Conservation (phyloP, 2,329 filamentous ascomycete genomes). For the Arthroderma uncinatum region DNA sequence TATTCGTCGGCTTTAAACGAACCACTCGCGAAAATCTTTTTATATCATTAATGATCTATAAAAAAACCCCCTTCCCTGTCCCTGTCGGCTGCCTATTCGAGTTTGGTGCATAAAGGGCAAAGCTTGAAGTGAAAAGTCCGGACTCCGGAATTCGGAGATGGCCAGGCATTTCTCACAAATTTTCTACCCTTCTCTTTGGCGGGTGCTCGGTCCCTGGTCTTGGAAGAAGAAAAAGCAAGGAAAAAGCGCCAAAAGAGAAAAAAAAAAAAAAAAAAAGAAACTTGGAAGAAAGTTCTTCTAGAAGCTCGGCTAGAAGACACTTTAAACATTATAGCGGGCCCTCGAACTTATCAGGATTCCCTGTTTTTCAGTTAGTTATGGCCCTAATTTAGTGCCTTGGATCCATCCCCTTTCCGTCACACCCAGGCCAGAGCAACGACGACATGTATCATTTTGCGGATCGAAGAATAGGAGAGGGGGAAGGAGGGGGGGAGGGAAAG, state of each 20-base stretch:
- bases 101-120: background rate
- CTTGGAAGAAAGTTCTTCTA: slow-evolving; percentile 1
- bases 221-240: background rate
- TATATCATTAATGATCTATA: slow-evolving; percentile 5
- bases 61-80: background rate
- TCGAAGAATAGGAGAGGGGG: too few species aligned
- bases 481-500: background rate
- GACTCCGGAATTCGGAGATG: background rate
- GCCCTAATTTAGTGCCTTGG: background rate
- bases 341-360: background rate
- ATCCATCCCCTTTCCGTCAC: background rate
- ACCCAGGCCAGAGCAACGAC: background rate
- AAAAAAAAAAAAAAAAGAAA: background rate
- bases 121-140: background rate
- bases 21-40: background rate
- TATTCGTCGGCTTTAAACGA: background rate
- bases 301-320: slow-evolving; percentile 2
- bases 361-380: background rate
- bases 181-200: background rate
- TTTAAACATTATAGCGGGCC: background rate
- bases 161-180: background rate
- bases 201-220: background rate
- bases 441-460: background rate
- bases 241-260: background rate
- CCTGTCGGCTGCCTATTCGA: background rate